Base-by-base conservation (phyloP, 768 basidiomycete species). In the Tylopilus cervinicoccineus region DNA sequence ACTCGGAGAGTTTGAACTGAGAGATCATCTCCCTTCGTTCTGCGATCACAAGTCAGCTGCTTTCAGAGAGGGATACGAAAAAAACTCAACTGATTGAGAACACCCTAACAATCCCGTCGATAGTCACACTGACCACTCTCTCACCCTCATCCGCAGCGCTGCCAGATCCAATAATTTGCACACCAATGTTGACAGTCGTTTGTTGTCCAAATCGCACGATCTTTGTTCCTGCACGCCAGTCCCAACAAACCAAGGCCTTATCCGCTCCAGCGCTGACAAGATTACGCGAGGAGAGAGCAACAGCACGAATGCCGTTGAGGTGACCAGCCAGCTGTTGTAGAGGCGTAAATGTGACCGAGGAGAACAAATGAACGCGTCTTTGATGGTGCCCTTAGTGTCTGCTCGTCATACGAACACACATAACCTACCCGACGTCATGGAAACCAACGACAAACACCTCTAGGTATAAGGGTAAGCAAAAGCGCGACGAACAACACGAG, bases 361-460 rank as follows among this genome's bases (percentile, higher is more conserved):
- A 89, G 72, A 86, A 94, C 16, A 95, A 74, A 56, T 94, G 93
- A 0, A 93, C 89, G 9, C 92, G 88, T 20, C 89, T 89, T 60
- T 10, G 16, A 50, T 11, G 32, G 26, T 2, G 16, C 10, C 23
- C 9, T 54, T 16, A 54, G 55, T 31, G 26, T 12, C 26, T 42
- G 33, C 14, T 45, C 33, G 23, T 43, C 36, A 38, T n/a, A 42
- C 9, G 12, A 40, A n/a, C 7, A 36, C n/a, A 39, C 37, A 20
- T 13, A 31, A 63, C 83, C 14, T 62, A 88, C 86, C 91, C 92
- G 48, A 93, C 86, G 58, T 94, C 93, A 52, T 93, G 90, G 69
- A 93, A 93, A 0, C 92, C 93, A 28, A 91, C 89, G 13, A 91
- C 92, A 48, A 94, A 89, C 4, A 93, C 88, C 77, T 90, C 85